Evolutionary conservation across 2,329 filamentous ascomycete species (phyloP), one percentile per base, ranked within the genome.

Genomic region (Saccharata proteae): DNA sequence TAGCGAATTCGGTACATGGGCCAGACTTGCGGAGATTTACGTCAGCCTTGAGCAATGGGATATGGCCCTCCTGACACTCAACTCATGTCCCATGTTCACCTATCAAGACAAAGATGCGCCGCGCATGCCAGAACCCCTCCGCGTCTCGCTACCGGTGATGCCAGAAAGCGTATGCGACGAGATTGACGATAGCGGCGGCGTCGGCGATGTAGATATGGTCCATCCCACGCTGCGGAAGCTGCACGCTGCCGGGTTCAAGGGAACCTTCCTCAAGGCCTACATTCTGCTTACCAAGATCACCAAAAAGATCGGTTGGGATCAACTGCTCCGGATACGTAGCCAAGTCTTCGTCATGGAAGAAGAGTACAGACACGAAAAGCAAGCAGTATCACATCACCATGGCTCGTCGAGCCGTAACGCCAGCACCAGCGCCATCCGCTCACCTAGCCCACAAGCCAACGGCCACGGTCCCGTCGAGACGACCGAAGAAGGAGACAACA

Each of bases 331-430:
- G 57, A 93, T 92, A 47, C 74, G 90, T 43, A 96, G 88, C 61
- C 86, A 88, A 40, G 90, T 98, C 2, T 98, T 98, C 46, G 90
- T 98, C 29, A 98, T 98, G 90, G 90, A 98, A 54, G 90, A 98
- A 49, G 90, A 98, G 55, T 98, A 98, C 52, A 76, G 90, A 29
- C 80, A 78, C 35, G 90, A 96, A 59, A 83, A 81, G 56, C 76
- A 81, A 35, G 60, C 61, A 12, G 48, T 62, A 29, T 51, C 48
- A 56, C 26, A 29, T 7, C 26, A 59, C 57, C 32, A 48, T 60
- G 37, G 55, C 57, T 24, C 43, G 12, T 41, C 50, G 40, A 77
- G 75, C 46, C 73, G 80, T 26, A 85, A 80, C 51, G 71, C 85
- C 29, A 90, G 84, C 61, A 82, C 78, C 26, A 78, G 85, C 43